Evolutionary conservation across 139 green algal genomes (phyloP).

Genomic region (Desmodesmus armatus): DNA sequence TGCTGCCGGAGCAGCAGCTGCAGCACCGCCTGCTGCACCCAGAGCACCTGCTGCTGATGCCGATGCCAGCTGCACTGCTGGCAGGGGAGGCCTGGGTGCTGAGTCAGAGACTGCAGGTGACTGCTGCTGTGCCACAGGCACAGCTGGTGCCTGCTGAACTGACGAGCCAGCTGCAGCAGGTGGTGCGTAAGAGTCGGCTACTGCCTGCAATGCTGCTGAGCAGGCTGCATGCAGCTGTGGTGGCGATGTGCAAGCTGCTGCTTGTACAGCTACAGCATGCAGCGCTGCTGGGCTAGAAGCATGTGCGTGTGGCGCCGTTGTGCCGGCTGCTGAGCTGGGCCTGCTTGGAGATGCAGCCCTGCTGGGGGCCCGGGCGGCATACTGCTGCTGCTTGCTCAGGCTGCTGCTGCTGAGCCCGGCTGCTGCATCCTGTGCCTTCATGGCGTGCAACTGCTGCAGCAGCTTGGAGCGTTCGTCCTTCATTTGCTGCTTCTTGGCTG

Average conservation of each 20-base stretch:
- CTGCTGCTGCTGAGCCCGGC: conserved; percentile 16
- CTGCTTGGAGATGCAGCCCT: too few species aligned
- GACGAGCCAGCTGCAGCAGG: not conserved
- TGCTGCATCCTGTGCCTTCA: not conserved
- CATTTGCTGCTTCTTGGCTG: too few species aligned
- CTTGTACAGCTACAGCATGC: too few species aligned
- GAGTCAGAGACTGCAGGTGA: not conserved
- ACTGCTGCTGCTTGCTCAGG: conserved; percentile 5
- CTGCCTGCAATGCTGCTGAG: not conserved
- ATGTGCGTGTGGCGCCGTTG: too few species aligned
- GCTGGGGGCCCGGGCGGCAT: too few species aligned
- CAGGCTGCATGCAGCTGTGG: not conserved
- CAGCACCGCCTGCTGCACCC: not conserved
- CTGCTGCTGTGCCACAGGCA: not conserved
- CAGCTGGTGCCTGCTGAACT: too few species aligned
- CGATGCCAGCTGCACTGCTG: too few species aligned
- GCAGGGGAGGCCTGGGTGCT: too few species aligned
- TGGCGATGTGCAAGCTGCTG: not conserved
- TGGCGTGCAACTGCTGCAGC: conserved; percentile 27
- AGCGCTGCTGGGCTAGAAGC: too few species aligned
- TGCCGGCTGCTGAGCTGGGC: too few species aligned
- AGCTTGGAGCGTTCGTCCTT: too few species aligned
- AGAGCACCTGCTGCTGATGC: not conserved
- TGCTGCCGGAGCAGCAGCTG: not conserved
- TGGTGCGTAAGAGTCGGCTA: not conserved